These are phyloP conservation scores for Primulina tabacum DNA, from an alignment of 257 asterid species.

Conservation along the genomic window DNA sequence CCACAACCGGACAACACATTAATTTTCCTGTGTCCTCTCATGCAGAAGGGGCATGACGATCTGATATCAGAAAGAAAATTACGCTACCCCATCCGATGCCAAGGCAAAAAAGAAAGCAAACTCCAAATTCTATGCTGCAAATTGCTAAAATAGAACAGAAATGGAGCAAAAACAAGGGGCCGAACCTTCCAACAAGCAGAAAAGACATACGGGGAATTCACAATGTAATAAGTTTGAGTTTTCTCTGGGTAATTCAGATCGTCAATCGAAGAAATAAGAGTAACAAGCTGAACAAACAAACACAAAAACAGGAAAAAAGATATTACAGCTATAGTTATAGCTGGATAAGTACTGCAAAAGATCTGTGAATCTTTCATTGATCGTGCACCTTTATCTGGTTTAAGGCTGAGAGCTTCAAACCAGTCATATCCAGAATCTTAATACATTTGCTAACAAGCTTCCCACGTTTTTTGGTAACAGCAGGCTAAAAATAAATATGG, in stretches of 20 bases:
- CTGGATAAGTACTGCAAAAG: slow-evolving; percentile 11
- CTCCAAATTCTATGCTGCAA: neutral
- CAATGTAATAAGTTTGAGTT: slow-evolving; percentile 65
- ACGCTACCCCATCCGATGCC: neutral
- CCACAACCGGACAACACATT: slow-evolving; percentile 67
- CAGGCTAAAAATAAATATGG: slow-evolving; percentile 40
- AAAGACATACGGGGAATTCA: slow-evolving; percentile 66
- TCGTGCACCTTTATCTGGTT: slow-evolving; percentile 57
- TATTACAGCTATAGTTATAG: neutral
- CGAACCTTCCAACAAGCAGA: slow-evolving; percentile 83
- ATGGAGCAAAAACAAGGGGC: slow-evolving; percentile 8
- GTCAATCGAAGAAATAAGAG: slow-evolving; percentile 62
- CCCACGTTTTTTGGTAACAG: slow-evolving; percentile 51
- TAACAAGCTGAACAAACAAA: slow-evolving; percentile 48
- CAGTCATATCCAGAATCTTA: slow-evolving; percentile 72
- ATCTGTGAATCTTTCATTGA: slow-evolving; percentile 17
- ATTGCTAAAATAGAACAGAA: neutral
- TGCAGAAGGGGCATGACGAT: slow-evolving; percentile 78
- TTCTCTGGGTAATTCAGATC: slow-evolving; percentile 79
- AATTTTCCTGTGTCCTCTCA: slow-evolving; percentile 66
- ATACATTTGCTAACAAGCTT: slow-evolving; percentile 51
- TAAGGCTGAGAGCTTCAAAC: slow-evolving; percentile 67
- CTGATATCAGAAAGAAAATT: slow-evolving; percentile 32
- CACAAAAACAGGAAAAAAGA: slow-evolving; percentile 3
- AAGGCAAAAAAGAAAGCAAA: too few species aligned